These are phyloP conservation scores for Dendrobium chrysotoxum DNA, from an alignment of 106 monocot species.

Conservation along the genomic window DNA sequence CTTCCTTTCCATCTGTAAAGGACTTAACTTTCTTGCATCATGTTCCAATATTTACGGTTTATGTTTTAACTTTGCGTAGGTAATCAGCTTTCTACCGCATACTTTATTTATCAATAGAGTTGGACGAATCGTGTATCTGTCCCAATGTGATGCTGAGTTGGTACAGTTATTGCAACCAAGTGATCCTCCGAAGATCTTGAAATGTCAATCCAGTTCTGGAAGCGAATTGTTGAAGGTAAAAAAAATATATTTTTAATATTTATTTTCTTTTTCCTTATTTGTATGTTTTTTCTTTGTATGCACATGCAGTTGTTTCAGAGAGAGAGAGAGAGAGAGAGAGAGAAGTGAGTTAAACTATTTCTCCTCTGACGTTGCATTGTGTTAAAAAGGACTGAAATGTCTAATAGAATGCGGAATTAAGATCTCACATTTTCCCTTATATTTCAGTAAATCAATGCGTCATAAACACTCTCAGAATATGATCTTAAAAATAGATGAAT, in stretches of 20 bases:
- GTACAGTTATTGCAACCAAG: constrained; percentile 45
- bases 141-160: constrained; percentile 40
- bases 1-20: background rate
- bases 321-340: no score
- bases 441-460: background rate
- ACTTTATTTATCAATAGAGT: constrained; percentile 78
- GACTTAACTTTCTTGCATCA: background rate
- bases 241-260: background rate
- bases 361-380: background rate
- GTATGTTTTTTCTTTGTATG: background rate
- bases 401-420: background rate
- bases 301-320: background rate
- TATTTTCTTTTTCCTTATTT: background rate
- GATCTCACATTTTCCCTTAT: background rate
- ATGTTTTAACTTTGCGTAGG: constrained; percentile 34
- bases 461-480: background rate
- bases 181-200: constrained; percentile 68
- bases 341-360: background rate
- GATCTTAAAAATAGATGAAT: background rate
- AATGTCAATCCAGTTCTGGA: constrained; percentile 53
- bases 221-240: constrained; percentile 67
- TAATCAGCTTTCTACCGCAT: constrained; percentile 68
- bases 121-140: constrained; percentile 49
- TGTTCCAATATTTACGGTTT: background rate
- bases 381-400: background rate